Base-by-base conservation (phyloP, 768 basidiomycete species). In the Lactarius hatsudake region DNA sequence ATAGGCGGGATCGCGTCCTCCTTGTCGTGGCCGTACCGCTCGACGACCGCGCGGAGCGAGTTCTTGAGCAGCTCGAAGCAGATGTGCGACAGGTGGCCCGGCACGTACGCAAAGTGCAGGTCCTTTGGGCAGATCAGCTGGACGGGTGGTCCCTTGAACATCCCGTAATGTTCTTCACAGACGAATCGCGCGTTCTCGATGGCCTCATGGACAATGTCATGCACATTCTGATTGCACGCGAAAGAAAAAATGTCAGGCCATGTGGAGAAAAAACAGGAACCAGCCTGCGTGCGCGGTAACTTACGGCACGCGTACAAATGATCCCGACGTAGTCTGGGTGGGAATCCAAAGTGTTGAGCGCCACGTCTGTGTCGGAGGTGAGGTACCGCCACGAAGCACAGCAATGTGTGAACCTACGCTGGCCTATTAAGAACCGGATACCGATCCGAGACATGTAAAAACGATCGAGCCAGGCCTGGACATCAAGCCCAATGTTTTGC, bases 31-130 rank as follows among this genome's bases (percentile, higher is more conserved):
- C 96, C 96, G 76, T 86, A 91, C 2, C 91, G 86, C 77, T 98
- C 97, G 20, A 99, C 96, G 63, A 96, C 92, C 1, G 97, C 97
- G 51, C 97, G 89, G 12, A 99, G 83, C 20, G 96, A 98, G 82
- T 99, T 99, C 77, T 99, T 99, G 65, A 98, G 83, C 13, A 99
- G 84, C 74, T 99, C 97, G 77, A 99, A 99, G 71, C 90, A 85
- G 78, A 99, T 98, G 77, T 99, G 97, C 0, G 92, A 94, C 68
- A 99, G 80, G 75, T 99, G 97, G 4, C 94, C 95, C 0, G 97
- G 97, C 55, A 99, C 94, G 77, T 98, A 98, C 70, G 94, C 83
- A 79, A 98, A 98, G 23, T 84, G 83, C 71, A 99, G 86, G 73
- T 91, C 79, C 61, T 84, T 80, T 0, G 95, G 94, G 77, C 97